Conservation (phyloP, 108 stramenopile species). For the Aurantiochytrium sp. region DNA sequence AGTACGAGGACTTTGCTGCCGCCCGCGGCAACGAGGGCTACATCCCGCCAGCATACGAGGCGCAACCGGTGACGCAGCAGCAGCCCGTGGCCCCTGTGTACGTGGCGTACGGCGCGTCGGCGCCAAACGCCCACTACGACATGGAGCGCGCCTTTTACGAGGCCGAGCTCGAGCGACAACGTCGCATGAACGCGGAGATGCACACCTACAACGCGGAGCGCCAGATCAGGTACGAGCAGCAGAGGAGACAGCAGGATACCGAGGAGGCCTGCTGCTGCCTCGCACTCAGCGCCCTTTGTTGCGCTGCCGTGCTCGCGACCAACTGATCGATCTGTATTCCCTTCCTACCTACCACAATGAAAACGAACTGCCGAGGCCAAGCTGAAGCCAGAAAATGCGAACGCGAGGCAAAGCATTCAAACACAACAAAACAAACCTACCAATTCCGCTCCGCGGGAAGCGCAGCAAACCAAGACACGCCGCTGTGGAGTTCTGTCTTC, state of each 20-base stretch:
- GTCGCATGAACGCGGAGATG: not conserved
- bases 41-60: not conserved
- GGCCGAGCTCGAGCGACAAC: not conserved
- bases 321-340: not conserved
- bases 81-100: not conserved
- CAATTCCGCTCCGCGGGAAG: no score
- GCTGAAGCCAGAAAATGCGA: no score
- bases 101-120: not conserved
- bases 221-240: not conserved
- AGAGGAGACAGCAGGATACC: not conserved
- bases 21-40: no score
- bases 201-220: not conserved
- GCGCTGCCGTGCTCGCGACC: not conserved
- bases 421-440: no score
- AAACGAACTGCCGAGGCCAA: no score
- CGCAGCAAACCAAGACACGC: no score
- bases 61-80: not conserved
- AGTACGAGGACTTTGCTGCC: no score
- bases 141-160: not conserved
- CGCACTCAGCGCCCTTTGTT: slow-evolving; percentile 1
- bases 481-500: no score
- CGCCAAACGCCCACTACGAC: not conserved
- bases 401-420: no score
- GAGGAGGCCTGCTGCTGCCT: slow-evolving; percentile 30
- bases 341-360: not conserved